Base-by-base conservation (phyloP, 345 rosid genomes). In the Brassica nigra region DNA sequence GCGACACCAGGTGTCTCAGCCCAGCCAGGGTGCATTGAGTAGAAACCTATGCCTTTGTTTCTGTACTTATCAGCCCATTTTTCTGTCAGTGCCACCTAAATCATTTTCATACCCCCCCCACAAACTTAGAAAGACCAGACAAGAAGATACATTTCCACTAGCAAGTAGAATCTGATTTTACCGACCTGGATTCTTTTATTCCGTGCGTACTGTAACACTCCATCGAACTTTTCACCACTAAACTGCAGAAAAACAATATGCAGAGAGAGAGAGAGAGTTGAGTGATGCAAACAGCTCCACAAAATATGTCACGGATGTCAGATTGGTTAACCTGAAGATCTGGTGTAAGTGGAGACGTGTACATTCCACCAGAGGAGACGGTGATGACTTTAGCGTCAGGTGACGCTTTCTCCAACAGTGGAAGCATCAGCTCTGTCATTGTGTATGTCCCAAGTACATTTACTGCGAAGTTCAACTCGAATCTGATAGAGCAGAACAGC, bases 11-110 rank as follows among this genome's bases (percentile, higher is more conserved):
- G 97, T 3, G 97, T 95, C 84, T 85, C 90, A 61, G 91, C 97
- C 99, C 97, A 95, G 10, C 97, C 97, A 4, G 99, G 99, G 78
- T 92, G 97, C 99, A 95, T 92, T 0, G 97, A 64, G 85, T 91
- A 92, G 88, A 95, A 95, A 9, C 89, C 88, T 31, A 95, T 85
- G 58, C 94, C 94, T 86, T 80, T 90, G 76, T 84, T 85, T 80
- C 88, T 89, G 86, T 90, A 82, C 70, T 61, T 86, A 66, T 88
- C 92, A 9, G 90, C 87, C 97, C 97, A 95, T 49, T 88, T 90
- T 75, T 95, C 95, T 0, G 91, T 90, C 71, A 91, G 69, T 12
- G 94, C 97, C 62, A 95, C 97, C 97, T 92, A 71, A 11, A 62
- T 23, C 33, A 71, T 76, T 61, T 30, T 5, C 3, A 62, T 6